phyloP scores from a whole-genome alignment of 2,329 filamentous ascomycete genomes.

The Hypoxylon sp. region DNA sequence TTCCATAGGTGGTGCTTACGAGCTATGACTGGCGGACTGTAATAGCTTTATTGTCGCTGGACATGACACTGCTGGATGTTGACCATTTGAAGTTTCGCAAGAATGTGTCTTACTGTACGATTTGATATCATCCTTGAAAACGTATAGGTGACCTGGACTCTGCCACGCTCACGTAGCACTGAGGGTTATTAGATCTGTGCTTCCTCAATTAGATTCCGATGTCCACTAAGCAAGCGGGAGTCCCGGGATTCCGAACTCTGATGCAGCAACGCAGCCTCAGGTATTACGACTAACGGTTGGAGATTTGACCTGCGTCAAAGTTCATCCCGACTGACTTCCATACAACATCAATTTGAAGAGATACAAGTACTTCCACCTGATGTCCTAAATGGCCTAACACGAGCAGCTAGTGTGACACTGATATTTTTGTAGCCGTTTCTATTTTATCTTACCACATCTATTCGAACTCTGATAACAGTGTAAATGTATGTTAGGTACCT shows the following conservation, averaged over 20 bases:
- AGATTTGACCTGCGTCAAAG: slow-evolving; percentile 6
- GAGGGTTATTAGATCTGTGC: slow-evolving; percentile 32
- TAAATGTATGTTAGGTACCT: not conserved
- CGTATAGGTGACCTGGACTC: slow-evolving; percentile 16
- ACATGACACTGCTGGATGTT: slow-evolving; percentile 1
- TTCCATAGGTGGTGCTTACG: slow-evolving; percentile 6
- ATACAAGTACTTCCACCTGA: slow-evolving; percentile 23
- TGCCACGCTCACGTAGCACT: slow-evolving; percentile 36
- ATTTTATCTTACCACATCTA: slow-evolving; percentile 12
- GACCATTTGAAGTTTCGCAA: not conserved
- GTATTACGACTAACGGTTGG: slow-evolving; percentile 17
- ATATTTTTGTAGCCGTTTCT: slow-evolving; percentile 1
- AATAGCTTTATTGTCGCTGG: slow-evolving; percentile 16
- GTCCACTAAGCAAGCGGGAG: slow-evolving; percentile 29
- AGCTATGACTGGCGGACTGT: slow-evolving; percentile 8
- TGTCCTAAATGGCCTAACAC: slow-evolving; percentile 22
- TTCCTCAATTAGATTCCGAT: slow-evolving; percentile 35
- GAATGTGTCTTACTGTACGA: slow-evolving; percentile 30
- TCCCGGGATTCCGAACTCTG: slow-evolving; percentile 24
- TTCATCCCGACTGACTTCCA: slow-evolving; percentile 6
- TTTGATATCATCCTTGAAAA: slow-evolving; percentile 19
- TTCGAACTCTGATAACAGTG: not conserved
- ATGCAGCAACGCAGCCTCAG: slow-evolving; percentile 24
- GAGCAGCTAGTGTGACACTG: slow-evolving; percentile 5
- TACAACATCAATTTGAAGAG: too few relatives aligned